A percentile compares a stretch with the other conserved stretches of the same genome.
These are phyloP conservation scores for Paraphaeosphaeria minitans DNA, from an alignment of 2,329 filamentous ascomycete genomes.

Conservation along the genomic window DNA sequence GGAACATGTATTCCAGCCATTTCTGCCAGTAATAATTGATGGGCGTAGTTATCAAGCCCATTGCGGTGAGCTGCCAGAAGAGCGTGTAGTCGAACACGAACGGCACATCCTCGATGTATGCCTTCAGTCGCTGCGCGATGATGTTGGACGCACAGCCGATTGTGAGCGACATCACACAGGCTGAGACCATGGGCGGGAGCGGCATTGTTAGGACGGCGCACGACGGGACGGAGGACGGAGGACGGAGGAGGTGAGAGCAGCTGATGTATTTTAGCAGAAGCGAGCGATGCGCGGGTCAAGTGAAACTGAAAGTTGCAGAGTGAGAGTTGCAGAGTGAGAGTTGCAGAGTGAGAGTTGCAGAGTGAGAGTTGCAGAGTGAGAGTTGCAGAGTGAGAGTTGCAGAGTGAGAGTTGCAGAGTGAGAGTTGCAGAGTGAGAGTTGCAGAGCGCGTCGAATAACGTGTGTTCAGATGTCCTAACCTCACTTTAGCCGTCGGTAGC, in stretches of 20 bases:
- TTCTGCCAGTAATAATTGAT: constrained; percentile 88
- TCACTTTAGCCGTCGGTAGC: too few relatives aligned
- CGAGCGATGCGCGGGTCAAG: neutral
- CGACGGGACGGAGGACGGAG: neutral
- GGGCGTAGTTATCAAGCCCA: constrained; percentile 72
- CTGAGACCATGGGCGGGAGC: constrained; percentile 40
- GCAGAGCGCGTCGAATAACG: too few relatives aligned
- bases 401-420: too few relatives aligned
- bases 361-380: too few relatives aligned
- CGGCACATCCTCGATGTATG: constrained; percentile 40
- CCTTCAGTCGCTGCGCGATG: constrained; percentile 44
- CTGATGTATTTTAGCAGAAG: neutral
- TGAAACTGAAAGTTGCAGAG: neutral
- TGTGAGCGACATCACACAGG: constrained; percentile 41
- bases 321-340: too few relatives aligned
- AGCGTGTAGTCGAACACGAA: constrained; percentile 46
- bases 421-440: too few relatives aligned
- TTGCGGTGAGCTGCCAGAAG: constrained; percentile 56
- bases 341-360: too few relatives aligned
- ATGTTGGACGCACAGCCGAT: constrained; percentile 47
- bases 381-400: too few relatives aligned
- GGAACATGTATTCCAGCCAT: constrained; percentile 75
- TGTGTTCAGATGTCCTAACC: too few relatives aligned
- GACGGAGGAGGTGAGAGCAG: neutral
- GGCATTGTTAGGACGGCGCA: constrained; percentile 23